Evolutionary conservation across 2,329 filamentous ascomycete genomes (phyloP), one percentile per base, ranked within the genome.

Genomic region (Talaromyces verruculosus): DNA sequence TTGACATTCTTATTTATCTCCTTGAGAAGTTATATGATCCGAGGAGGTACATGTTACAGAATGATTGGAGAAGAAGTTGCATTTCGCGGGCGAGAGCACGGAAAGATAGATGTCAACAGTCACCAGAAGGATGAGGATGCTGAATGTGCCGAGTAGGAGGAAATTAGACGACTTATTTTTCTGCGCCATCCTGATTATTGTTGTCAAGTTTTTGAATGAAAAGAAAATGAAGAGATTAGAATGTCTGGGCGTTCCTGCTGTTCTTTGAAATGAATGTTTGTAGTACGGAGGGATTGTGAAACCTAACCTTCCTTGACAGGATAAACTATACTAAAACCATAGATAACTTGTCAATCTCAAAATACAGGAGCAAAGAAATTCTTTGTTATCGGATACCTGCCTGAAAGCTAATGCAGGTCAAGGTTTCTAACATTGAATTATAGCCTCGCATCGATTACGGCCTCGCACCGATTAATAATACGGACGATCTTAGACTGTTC

Each of bases 91-190:
- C 25, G 25, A 58, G 37, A 64, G 51, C n/a, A 64, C 37, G 10
- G 51, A 59, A n/a, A 64, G 41, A 39, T 58, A 64, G 19, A 64
- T 64, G 49, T 64, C 62, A 15, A 59, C n/a, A 5, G 62, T 64
- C 37, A 59, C 28, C 10, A 64, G 39, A 35, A 64, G 19, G 28
- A 58, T 49, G 13, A 64, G 37, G n/a, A 64, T 35, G 62, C 62
- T 37, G 35, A 64, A 19, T 17, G 41, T 58, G 51, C 51, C 28
- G 22, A 49, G 15, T 19, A 55, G 19, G 3, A 41, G 33, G 5
- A 41, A 5, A 7, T 17, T 22, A 2, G 35, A 22, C 37, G 33
- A 22, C 33, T 28, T 39, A 1, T 17, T 59, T 41, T 59, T 15
- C 3, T 39, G 55, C 0, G 33, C 22, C 55, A 28, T 59, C 13